Base-by-base conservation (phyloP, 345 rosid genomes). In the Noccaea bulbosa region DNA sequence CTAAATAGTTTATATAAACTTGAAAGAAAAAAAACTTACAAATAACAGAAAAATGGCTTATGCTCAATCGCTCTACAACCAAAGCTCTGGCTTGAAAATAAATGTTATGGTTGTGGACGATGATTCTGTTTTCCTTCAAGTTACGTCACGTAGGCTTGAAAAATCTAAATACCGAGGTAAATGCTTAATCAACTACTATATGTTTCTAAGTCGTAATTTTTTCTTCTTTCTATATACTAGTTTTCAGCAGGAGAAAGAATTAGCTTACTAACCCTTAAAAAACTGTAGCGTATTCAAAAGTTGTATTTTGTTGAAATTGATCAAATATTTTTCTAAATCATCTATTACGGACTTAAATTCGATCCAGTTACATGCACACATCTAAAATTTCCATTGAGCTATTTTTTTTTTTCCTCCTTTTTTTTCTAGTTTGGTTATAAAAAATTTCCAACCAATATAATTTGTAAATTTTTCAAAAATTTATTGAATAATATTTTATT, bases 101-200 rank as follows among this genome's bases (percentile, higher is more conserved):
- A 78, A 70, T 22, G 55, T 89, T 70, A 50, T 88, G 78, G 78
- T 86, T 14, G 94, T 89, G 22, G 96, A 89, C 38, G 94, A 89
- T 52, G 92, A 89, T 79, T 58, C 74, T 30, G 69, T 81, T 1
- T 78, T 79, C 41, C 88, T 85, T n/a, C 12, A 75, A n/a, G 10
- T 86, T 20, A 70, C 85, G 32, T 79, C 92, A 40, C 72, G 82
- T 6, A 75, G 75, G 84, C 89, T 92, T 32, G 71, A 51, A 55
- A 47, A 47, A 4, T 82, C 80, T 51, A 14, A 70, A 8, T 77
- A 74, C 27, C 68, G 70, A 82, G 96, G 96, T 89, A 80, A 16
- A n/a, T 40, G 12, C 43, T 32, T 12, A 32, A 57, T 32, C 37
- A 62, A 10, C 38, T 3, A 12, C 27, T 11, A 38, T 15, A 72